Evolutionary conservation across 108 stramenopile genomes (phyloP), one percentile per base, ranked within the genome.

Genomic region (Nitzschia sp.): DNA sequence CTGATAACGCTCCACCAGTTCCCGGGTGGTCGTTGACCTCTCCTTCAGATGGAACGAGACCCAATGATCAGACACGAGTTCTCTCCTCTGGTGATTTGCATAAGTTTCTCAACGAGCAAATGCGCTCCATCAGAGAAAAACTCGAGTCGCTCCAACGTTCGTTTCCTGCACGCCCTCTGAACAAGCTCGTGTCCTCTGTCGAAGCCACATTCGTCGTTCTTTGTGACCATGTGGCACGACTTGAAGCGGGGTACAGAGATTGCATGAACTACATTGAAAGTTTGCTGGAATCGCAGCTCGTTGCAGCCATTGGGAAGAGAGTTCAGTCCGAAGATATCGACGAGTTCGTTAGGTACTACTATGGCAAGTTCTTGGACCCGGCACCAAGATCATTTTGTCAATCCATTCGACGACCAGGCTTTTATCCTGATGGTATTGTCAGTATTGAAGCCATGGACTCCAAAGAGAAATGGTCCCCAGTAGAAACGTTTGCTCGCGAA

Each of bases 261-360:
- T 46, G 67, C 12, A 63, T 83, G 15, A 55, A 40, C n/a, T 85
- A 83, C 55, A 61, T 94, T 34, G 89, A 91, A 54, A 54, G 72
- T 0, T 85, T 88, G 84, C 64, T 91, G 54, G 67, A 80, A 50
- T 41, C 67, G 1, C 87, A 91, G 54, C 72, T 91, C 2, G 63
- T 78, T 51, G 61, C 77, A 25, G 90, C 90, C 15, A 85, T 94
- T 58, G 93, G 93, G 20, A 94, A 91, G 59, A 63, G 69, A 51
- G 67, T 94, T 10, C 53, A 67, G 0, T 15, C 72, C 6, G 46
- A 61, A 14, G 89, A 92, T 58, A 58, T 95, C 10, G 89, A 84
- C 11, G 53, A 81, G 34, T 95, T 85, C 70, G 65, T 89, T 67
- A 76, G 37, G 20, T 77, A 70, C 42, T 84, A 91, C 70, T 76